A percentile compares a stretch with the other conserved stretches of the same genome.
phyloP scores from a whole-genome alignment of 176 grass and related monocot genomes.

The Rhynchospora pubera region DNA sequence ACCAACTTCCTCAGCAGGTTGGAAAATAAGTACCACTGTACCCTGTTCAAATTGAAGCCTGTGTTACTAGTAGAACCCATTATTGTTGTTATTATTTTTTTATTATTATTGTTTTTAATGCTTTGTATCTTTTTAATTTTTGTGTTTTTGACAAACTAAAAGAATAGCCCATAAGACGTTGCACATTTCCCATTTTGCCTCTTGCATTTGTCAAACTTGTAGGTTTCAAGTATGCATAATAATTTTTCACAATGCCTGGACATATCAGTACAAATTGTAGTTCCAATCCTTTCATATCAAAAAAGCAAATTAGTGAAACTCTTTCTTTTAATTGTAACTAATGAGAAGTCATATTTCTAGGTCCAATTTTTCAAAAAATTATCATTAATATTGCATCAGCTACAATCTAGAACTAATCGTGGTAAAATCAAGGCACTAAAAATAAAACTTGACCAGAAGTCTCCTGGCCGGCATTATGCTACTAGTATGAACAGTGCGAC shows the following conservation, averaged over 20 bases:
- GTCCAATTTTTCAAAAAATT: no score
- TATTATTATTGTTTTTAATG: no score
- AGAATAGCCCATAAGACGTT: background rate
- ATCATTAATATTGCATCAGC: background rate
- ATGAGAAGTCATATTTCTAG: background rate
- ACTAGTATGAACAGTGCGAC: background rate
- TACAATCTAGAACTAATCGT: background rate
- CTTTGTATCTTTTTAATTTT: background rate
- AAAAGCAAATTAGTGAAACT: background rate
- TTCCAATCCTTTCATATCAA: background rate
- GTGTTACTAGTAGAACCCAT: background rate
- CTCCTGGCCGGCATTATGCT: background rate
- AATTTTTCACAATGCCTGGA: background rate
- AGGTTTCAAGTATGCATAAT: background rate
- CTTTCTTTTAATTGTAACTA: background rate
- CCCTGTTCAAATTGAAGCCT: slow-evolving; percentile 45
- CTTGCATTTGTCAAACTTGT: background rate
- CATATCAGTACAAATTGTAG: background rate
- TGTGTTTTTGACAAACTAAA: background rate
- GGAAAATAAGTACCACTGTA: slow-evolving; percentile 70
- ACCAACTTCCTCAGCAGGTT: slow-evolving; percentile 85
- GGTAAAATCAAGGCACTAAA: background rate
- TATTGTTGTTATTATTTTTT: no score
- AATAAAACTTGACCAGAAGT: background rate
- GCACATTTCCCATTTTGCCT: background rate